Base-by-base conservation (phyloP, 1,284 basidiomycete genomes). In the Coriolopsis trogii region DNA sequence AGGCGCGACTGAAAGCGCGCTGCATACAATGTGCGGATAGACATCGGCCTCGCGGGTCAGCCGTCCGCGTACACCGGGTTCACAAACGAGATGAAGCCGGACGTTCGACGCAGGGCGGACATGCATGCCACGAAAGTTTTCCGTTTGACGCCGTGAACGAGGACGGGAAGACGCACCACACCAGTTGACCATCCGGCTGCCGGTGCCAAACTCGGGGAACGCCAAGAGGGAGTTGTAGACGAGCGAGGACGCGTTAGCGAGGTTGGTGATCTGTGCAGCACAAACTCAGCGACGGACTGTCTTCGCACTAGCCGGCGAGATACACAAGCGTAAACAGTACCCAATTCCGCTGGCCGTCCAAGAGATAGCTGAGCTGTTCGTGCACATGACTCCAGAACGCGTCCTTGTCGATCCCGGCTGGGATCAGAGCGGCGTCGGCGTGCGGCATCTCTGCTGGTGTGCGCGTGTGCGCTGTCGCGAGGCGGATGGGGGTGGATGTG, bases 341-440 rank as follows among this genome's bases (percentile, higher is more conserved):
- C 92, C 91, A 95, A 63, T 84, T 80, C 46, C 82, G 73, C 60
- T 93, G 84, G 8, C 79, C 87, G 13, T 79, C 80, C 9, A 94
- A 69, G 30, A 95, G 70, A 26, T 71, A 63, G 16, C 74, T 68
- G 18, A 95, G 71, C 64, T 93, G 89, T 4, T 67, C 66, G 57
- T 82, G 71, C 29, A 94, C 79, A 70, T 93, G 85, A 2, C 70
- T 70, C 89, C 93, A 95, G 69, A 95, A 92, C 41, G 88, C 80
- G 70, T 39, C 63, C 90, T 94, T 46, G 82, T 82, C 48, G 56
- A 94, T 81, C 63, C 76, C 78, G 16, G 74, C 61, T 6, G 92
- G 92, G 6, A 95, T 76, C 18, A 85, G 69, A 4, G 88, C 85
- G 13, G 86, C 78, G 66, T 95, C 92, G 48, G 93, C 91, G 74